Evolutionary conservation across 2,329 filamentous ascomycete genomes (phyloP).

Genomic region (Neonectria coccinea): DNA sequence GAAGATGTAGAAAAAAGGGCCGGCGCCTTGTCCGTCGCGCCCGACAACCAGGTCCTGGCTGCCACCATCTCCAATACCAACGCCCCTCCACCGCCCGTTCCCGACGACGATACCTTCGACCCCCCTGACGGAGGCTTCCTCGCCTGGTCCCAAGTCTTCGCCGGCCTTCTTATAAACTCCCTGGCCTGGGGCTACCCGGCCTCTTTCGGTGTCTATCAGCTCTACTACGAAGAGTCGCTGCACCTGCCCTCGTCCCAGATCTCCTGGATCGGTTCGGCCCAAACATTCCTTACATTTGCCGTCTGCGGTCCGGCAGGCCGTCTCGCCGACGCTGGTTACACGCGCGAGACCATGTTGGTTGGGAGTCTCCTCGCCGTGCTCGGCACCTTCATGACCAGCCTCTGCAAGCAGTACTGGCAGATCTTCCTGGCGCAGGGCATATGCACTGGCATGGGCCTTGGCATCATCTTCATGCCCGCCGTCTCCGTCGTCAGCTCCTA

Average conservation of each 20-base stretch:
- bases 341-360: conserved; percentile 53
- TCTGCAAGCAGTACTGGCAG: conserved; percentile 62
- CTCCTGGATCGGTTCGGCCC: conserved; percentile 62
- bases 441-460: conserved; percentile 64
- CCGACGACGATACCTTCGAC: conserved; percentile 39
- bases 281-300: conserved; percentile 63
- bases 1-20: conserved; percentile 38
- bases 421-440: conserved; percentile 66
- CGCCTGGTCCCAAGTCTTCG: conserved; percentile 64
- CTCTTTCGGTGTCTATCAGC: conserved; percentile 66
- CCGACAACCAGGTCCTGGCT: conserved; percentile 27
- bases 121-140: conserved; percentile 59
- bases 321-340: conserved; percentile 63
- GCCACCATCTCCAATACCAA: conserved; percentile 43
- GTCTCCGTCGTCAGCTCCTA: conserved; percentile 72
- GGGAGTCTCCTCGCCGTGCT: conserved; percentile 58
- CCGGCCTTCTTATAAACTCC: conserved; percentile 60
- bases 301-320: conserved; percentile 62
- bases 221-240: conserved; percentile 58
- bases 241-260: conserved; percentile 51
- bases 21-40: conserved; percentile 16
- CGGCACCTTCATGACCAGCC: conserved; percentile 62
- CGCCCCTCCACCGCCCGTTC: conserved; percentile 38
- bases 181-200: conserved; percentile 64
- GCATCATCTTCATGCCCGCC: conserved; percentile 68